Conservation (phyloP, 2,329 filamentous ascomycete species). For the Endocalyx cinctus region DNA sequence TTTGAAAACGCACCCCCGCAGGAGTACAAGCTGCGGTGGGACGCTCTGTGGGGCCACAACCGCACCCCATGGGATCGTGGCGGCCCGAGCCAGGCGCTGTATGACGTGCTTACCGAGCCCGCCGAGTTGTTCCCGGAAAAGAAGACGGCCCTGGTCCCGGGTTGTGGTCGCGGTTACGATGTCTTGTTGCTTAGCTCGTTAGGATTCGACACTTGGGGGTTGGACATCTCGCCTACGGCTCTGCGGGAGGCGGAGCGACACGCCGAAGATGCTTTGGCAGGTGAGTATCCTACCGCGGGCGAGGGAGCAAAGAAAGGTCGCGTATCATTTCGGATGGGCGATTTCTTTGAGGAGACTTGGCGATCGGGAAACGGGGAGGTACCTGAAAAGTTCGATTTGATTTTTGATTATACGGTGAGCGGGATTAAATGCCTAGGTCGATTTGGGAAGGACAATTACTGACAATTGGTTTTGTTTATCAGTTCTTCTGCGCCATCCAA, state of each 20-base stretch:
- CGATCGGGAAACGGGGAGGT: slow-evolving; percentile 33
- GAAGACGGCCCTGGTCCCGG: slow-evolving; percentile 67
- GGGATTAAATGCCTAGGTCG: no score
- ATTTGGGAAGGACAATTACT: no score
- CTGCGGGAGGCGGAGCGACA: slow-evolving; percentile 42
- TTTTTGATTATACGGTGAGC: slow-evolving; percentile 61
- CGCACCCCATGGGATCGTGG: slow-evolving; percentile 54
- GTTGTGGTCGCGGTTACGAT: slow-evolving; percentile 80
- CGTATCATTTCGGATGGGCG: slow-evolving; percentile 48
- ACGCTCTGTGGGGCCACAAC: slow-evolving; percentile 41
- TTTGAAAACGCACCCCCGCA: slow-evolving; percentile 31
- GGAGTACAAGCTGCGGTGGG: slow-evolving; percentile 38
- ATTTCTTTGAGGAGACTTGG: slow-evolving; percentile 64
- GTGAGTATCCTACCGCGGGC: slow-evolving; percentile 63
- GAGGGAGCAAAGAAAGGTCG: slow-evolving; percentile 40
- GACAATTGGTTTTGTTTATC: no score
- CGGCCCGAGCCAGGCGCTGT: slow-evolving; percentile 47
- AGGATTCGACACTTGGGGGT: slow-evolving; percentile 72
- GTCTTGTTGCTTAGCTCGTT: slow-evolving; percentile 68
- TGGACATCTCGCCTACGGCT: slow-evolving; percentile 58
- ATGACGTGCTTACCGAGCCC: slow-evolving; percentile 44
- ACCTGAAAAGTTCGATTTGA: slow-evolving; percentile 55
- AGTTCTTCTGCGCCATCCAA: slow-evolving; percentile 63
- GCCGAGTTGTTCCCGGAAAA: slow-evolving; percentile 36
- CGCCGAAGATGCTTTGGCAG: slow-evolving; percentile 36